Percentiles rank a stretch among this genome's conserved stretches.
phyloP scores from a whole-genome alignment of 192 early-diverging fungal genomes.

The Coemansia sp. region DNA sequence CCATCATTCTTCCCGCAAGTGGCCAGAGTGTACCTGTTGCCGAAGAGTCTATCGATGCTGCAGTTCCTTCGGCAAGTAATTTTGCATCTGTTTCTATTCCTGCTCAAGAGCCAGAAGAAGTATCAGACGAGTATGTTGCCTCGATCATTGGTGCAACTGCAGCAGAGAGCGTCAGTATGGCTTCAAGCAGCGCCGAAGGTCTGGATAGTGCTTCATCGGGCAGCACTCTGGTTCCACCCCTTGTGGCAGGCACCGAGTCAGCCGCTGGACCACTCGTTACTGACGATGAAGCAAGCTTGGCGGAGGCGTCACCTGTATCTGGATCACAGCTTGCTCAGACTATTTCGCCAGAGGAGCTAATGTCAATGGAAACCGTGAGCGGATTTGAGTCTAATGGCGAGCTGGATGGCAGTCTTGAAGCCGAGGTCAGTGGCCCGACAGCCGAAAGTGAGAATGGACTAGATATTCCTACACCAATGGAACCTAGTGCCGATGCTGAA shows the following conservation, averaged over 20 bases:
- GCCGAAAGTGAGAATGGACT: background rate
- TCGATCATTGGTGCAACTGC: background rate
- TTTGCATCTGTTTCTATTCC: constrained; percentile 9
- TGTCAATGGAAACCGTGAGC: constrained; percentile 9
- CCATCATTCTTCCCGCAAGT: constrained; percentile 28
- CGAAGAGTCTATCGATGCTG: constrained; percentile 1
- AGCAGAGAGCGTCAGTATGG: background rate
- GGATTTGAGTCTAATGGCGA: background rate
- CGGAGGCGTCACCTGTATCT: background rate
- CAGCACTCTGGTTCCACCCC: background rate
- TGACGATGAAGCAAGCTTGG: background rate
- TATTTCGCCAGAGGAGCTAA: constrained; percentile 2
- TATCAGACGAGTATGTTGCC: background rate
- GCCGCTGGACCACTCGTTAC: constrained; percentile 9
- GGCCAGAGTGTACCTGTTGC: constrained; percentile 1
- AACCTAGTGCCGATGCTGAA: background rate
- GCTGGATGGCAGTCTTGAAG: background rate
- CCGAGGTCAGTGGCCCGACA: background rate
- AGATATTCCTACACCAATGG: background rate
- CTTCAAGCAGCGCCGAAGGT: background rate
- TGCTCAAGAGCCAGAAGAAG: constrained; percentile 7
- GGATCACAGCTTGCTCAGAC: constrained; percentile 17
- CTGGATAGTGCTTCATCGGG: background rate
- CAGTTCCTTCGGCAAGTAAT: background rate
- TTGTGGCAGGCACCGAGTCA: constrained; percentile 11